Evolutionary conservation across 2,329 filamentous ascomycete species (phyloP), one percentile per base, ranked within the genome.

Genomic region (Dryadomyces quercivorus): DNA sequence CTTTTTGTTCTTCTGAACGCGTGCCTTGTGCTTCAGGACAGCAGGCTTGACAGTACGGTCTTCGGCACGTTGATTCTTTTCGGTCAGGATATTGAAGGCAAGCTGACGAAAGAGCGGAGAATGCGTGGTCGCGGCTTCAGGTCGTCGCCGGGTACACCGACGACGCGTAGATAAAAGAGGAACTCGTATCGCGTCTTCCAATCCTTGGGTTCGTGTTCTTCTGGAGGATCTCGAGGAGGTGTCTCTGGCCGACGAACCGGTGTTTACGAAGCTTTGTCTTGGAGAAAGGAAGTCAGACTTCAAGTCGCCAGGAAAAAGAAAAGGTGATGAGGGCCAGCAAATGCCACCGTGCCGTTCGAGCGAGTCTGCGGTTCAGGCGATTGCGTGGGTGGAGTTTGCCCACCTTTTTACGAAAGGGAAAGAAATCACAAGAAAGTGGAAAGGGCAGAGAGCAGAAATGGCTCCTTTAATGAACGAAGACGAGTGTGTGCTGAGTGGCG

Each of bases 61-160:
- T 21, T 56, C 55, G 20, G 52, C 31, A n/a, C 47, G 59, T 53
- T 21, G 52, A 52, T 61, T 53, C 63, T 65, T 60, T 59, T 66
- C 62, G 66, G 67, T 72, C 51, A 76, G 67, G 43, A 67, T 65
- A 52, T 68, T 63, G 60, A 72, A 71, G 51, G 73, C 72, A 63
- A 78, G 72, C 66, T 80, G 77, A 67, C 84, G 73, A 68, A 85
- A 84, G 63, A 86, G 77, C 71, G 81, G 81, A 61, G 82, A 86
- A 82, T 86, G 82, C 82, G 82, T 75, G 66, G 82, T 84, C 77
- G 66, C 80, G 78, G 70, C 70, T 62, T 52, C 22, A 45, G 2
- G 42, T 54, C 51, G 61, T 53, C 58, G 57, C 51, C 51, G 53
- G 43, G 42, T 44, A 18, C 3, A 26, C 38, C 48, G 55, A 52